These are phyloP conservation scores for Hypoxylon sp. DNA, from an alignment of 2,329 filamentous ascomycete genomes.

Conservation along the genomic window DNA sequence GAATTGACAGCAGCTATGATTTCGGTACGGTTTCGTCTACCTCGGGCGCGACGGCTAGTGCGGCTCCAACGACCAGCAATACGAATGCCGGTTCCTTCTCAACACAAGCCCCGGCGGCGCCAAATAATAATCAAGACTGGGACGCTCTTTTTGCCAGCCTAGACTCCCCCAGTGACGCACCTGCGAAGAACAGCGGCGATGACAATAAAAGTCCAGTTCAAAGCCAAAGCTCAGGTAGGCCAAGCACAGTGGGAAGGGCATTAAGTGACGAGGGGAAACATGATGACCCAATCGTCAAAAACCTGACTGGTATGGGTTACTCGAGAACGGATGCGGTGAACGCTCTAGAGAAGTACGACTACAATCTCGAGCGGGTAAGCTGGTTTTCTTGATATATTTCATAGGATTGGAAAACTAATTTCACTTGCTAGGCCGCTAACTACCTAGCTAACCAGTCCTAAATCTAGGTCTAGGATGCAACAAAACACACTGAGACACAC, in stretches of 20 bases:
- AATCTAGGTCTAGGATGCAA: conserved; percentile 31
- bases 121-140: conserved; percentile 83
- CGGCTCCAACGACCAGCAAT: conserved; percentile 57
- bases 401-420: conserved; percentile 26
- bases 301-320: conserved; percentile 92
- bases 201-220: conserved; percentile 47
- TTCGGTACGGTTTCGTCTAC: conserved; percentile 65
- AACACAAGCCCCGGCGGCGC: conserved; percentile 58
- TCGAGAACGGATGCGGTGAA: conserved; percentile 78
- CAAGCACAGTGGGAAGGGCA: conserved; percentile 69
- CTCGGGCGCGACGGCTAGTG: conserved; percentile 52
- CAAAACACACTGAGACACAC: conserved; percentile 21
- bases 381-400: conserved; percentile 29
- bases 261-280: conserved; percentile 82
- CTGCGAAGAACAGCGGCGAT: conserved; percentile 49
- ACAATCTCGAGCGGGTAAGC: conserved; percentile 92
- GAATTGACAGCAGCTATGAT: conserved; percentile 71
- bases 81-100: conserved; percentile 56
- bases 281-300: conserved; percentile 92
- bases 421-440: conserved; percentile 65
- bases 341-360: conserved; percentile 94
- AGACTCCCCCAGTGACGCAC: conserved; percentile 66
- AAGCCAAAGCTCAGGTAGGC: conserved; percentile 47
- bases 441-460: conserved; percentile 69
- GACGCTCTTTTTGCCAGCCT: conserved; percentile 92